Base-by-base conservation (phyloP, 176 grass and related monocot species). In the Musa itinerans region DNA sequence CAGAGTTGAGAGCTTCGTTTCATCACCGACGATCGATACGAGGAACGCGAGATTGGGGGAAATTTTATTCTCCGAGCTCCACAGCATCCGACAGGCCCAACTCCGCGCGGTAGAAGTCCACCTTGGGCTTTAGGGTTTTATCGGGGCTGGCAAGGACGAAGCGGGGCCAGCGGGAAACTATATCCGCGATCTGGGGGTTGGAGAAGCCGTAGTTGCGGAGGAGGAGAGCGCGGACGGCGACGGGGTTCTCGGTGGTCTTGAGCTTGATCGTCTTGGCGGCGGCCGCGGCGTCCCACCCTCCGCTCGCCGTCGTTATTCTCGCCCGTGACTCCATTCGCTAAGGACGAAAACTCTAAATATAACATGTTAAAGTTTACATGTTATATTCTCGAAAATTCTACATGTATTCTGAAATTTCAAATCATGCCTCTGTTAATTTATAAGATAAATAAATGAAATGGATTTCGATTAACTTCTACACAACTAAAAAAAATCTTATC, bases 11-110 rank as follows among this genome's bases (percentile, higher is more conserved):
- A 87, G 81, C n/a, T 81, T 77, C 25, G 75, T 8, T 2, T 85
- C 26, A 13, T 70, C 63, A 26, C 65, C 69, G 69, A 91, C 73
- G 22, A 89, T 64, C 0, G 78, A 59, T 66, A 19, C 71, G 56
- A 96, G 84, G 68, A 87, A 23, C 3, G 54, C 57, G 21, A 85
- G 24, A 65, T 89, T 96, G 8, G 71, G 85, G 67, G 82, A 63
- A 10, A 91, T 19, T 56, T 74, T 69, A 19, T 54, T 1, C 2
- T 76, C 15, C 63, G 85, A 72, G 79, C 83, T 84, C 43, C 53
- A 20, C 71, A 8, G 26, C 9, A 14, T 15, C 15, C 15, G 83
- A 69, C 52, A 68, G 73, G 4, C 77, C 83, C 27, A 75, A 49
- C 22, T 65, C 22, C 22, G 4, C 2, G 20, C 63, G 70, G 70